These are phyloP conservation scores for Omphalotus guepiniiformis DNA, from an alignment of 768 basidiomycete genomes.

Conservation along the genomic window DNA sequence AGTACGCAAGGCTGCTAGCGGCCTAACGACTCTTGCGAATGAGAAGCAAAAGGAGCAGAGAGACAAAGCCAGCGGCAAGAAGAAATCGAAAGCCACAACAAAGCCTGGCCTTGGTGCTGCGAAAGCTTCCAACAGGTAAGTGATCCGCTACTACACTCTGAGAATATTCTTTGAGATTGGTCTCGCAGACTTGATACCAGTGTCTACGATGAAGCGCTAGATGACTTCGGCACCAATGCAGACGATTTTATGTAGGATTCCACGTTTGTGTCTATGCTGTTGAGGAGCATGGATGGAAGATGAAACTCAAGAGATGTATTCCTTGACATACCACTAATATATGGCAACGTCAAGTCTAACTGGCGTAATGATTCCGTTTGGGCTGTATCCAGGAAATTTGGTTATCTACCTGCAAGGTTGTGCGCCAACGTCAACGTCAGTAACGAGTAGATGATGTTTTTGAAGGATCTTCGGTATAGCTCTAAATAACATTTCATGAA, in stretches of 20 bases:
- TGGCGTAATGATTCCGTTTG: no score
- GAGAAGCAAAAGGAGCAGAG: constrained; percentile 92
- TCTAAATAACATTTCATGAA: no score
- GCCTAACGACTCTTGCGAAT: constrained; percentile 82
- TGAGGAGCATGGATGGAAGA: no score
- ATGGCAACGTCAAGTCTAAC: no score
- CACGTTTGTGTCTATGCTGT: no score
- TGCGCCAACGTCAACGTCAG: no score
- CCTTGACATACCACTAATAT: no score
- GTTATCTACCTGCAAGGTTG: no score
- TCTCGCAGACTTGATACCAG: constrained; percentile 66
- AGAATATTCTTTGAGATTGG: constrained; percentile 8
- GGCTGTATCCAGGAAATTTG: no score
- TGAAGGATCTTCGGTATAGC: no score
- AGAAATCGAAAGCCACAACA: constrained; percentile 69
- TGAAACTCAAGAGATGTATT: no score
- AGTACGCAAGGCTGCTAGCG: constrained; percentile 83
- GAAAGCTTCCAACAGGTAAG: constrained; percentile 63
- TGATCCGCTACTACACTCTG: constrained; percentile 8
- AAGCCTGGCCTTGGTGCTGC: constrained; percentile 77
- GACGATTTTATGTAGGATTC: constrained; percentile 89
- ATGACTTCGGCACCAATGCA: constrained; percentile 72
- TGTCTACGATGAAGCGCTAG: constrained; percentile 83
- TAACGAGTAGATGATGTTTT: no score
- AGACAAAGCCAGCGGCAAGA: constrained; percentile 86